A percentile compares a stretch with the other conserved stretches of the same genome.
These are phyloP conservation scores for Maudiozyma serrabonitensis DNA, from an alignment of 805 yeast genomes.

Conservation along the genomic window DNA sequence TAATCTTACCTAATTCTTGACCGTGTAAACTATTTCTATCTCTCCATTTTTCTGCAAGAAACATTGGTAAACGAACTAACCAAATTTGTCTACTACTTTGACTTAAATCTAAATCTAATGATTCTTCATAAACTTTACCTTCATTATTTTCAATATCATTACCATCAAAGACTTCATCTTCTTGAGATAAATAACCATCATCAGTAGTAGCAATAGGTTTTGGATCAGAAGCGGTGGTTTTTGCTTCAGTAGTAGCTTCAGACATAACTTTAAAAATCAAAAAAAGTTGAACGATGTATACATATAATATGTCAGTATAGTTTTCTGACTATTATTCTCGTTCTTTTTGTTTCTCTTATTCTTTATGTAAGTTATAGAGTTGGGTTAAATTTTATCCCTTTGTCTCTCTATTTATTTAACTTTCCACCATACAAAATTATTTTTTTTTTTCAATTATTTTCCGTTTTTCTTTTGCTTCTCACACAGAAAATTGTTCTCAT, in stretches of 20 bases:
- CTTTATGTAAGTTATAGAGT: no score
- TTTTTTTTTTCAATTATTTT: no score
- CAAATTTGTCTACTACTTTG: conserved; percentile 67
- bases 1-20: conserved; percentile 68
- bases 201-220: conserved; percentile 11
- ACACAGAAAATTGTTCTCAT: no score
- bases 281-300: no score
- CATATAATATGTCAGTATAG: background rate
- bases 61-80: conserved; percentile 86
- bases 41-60: conserved; percentile 74
- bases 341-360: background rate
- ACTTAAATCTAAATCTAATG: conserved; percentile 65
- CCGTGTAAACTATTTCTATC: conserved; percentile 55
- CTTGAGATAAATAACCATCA: conserved; percentile 34
- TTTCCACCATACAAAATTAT: no score
- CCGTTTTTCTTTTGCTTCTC: no score
- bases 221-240: conserved; percentile 11
- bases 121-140: conserved; percentile 42
- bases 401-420: no score
- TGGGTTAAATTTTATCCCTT: no score
- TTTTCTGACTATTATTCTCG: background rate
- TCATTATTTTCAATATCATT: conserved; percentile 34
- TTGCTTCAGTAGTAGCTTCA: background rate
- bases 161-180: conserved; percentile 37
- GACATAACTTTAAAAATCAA: background rate